phyloP scores from a whole-genome alignment of 805 yeast species.

The Blastobotrys americana region DNA sequence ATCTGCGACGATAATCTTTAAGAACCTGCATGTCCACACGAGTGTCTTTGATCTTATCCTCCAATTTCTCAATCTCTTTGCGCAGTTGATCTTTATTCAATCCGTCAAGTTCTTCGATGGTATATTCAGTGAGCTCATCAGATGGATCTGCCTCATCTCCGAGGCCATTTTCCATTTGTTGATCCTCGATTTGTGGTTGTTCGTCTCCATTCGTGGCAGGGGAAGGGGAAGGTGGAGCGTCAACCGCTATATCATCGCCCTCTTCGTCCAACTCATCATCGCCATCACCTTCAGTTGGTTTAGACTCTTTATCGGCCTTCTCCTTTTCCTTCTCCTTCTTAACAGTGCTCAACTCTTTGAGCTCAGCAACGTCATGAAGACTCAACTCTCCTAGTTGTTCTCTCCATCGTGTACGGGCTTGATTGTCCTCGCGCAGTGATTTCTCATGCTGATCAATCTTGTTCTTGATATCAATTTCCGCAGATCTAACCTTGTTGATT shows the following conservation, averaged over 20 bases:
- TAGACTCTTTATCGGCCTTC: conserved; percentile 6
- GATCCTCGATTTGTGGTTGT: conserved; percentile 2
- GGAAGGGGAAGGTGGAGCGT: conserved; percentile 13
- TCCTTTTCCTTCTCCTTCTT: conserved; percentile 11
- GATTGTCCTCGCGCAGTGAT: conserved; percentile 36
- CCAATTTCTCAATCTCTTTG: conserved; percentile 46
- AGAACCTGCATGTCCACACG: conserved; percentile 67
- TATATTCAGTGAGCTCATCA: conserved; percentile 35
- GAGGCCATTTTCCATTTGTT: conserved; percentile 3
- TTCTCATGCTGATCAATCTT: conserved; percentile 51
- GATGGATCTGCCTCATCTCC: conserved; percentile 2
- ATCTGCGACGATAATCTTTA: conserved; percentile 65
- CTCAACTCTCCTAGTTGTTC: conserved; percentile 39
- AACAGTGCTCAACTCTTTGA: conserved; percentile 18
- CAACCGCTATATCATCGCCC: conserved; percentile 11
- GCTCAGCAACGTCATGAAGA: conserved; percentile 47
- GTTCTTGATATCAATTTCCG: conserved; percentile 59
- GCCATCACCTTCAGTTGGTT: neutral
- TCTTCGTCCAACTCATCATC: neutral
- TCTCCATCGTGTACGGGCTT: conserved; percentile 28
- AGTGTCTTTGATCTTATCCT: conserved; percentile 47
- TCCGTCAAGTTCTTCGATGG: conserved; percentile 44
- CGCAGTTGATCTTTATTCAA: conserved; percentile 45
- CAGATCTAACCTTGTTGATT: conserved; percentile 52
- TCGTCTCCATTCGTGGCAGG: conserved; percentile 10